Evolutionary conservation across 1,284 basidiomycete genomes (phyloP), one percentile per base, ranked within the genome.

Genomic region (Ustilago loliicola): DNA sequence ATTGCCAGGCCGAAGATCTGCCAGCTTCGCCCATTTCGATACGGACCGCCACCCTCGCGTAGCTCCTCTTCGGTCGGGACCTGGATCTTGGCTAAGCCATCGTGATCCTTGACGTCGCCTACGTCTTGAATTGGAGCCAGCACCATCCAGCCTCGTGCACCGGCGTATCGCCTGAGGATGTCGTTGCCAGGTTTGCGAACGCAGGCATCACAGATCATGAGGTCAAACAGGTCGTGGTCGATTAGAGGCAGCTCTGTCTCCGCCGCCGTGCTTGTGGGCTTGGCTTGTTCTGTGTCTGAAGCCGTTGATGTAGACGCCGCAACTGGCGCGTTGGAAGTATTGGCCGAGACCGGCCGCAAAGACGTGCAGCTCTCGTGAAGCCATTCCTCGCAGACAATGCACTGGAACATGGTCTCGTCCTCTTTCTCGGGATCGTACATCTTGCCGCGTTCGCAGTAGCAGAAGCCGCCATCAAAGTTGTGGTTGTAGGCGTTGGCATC

Each of bases 381-480:
- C 87, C 87, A 88, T 56, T 88, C 87, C 68, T 87, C 87, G 78
- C 87, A 88, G 7, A 83, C 80, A 25, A 87, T 66, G 57, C 87
- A 87, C 61, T 87, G 87, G 62, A 83, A 86, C 86, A 87, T 87
- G 56, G 82, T 83, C 73, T 83, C 85, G 32, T 86, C 82, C 61
- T 88, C 87, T 36, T 81, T 86, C 53, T 86, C 82, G 0, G 87
- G 85, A 66, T 88, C 86, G 73, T 88, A 88, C 19, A 74, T 72
- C 61, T 81, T 74, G 19, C 87, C 85, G 8, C 79, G 62, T 25
- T 80, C 80, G 61, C 87, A 88, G 47, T 82, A 80, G 80, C 87
- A 88, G 55, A 88, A 88, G n/a, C 77, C 64, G 29, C 87, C 87
- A 1, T 77, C 72, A 47, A 87, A 88, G 60, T 87, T 87, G 53